Conservation (phyloP, 129 eudicot genomes). For the Erigeron canadensis region DNA sequence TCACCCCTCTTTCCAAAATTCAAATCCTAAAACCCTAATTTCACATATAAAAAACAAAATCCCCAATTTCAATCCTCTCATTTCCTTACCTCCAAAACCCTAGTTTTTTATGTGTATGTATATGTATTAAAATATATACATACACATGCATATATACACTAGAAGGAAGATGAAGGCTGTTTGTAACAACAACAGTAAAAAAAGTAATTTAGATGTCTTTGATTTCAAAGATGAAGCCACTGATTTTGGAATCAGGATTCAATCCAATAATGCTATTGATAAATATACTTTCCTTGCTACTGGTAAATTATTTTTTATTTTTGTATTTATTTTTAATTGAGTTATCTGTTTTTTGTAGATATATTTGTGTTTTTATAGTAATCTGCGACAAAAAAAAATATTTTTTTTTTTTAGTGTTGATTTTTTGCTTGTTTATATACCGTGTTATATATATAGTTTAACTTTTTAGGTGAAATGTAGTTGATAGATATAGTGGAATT, state of each 20-base stretch:
- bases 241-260: conserved; percentile 19
- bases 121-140: no score
- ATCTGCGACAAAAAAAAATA: no score
- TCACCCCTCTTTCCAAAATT: neutral
- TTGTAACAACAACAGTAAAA: neutral
- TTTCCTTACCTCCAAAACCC: no score
- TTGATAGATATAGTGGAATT: neutral
- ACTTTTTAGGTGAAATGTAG: neutral
- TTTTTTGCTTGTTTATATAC: no score
- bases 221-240: conserved; percentile 44
- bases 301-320: conserved; percentile 19
- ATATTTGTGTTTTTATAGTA: no score
- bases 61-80: neutral
- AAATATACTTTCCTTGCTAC: conserved; percentile 38
- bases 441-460: conserved; percentile 7
- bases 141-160: conserved; percentile 7
- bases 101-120: no score
- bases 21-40: conserved; percentile 26
- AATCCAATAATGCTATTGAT: conserved; percentile 27
- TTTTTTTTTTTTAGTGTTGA: no score
- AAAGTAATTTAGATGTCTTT: conserved; percentile 39
- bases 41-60: conserved; percentile 1
- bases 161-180: conserved; percentile 38
- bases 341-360: no score
- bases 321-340: no score